Evolutionary conservation across 257 asterid genomes (phyloP), one percentile per base, ranked within the genome.

Genomic region (Nicotiana attenuata): DNA sequence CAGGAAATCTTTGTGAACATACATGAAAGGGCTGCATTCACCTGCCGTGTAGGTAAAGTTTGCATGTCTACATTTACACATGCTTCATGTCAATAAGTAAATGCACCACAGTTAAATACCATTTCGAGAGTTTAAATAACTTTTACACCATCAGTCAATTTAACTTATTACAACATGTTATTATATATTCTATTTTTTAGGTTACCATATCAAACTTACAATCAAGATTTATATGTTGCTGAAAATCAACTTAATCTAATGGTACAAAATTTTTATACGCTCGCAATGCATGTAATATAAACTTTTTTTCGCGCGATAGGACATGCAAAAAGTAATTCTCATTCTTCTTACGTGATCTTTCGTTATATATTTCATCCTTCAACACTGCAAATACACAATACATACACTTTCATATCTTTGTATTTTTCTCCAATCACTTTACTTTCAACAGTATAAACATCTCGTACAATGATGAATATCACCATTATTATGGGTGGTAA

Each of bases 381-480:
- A 61, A 3, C 7, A 20, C 20, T 8, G 17, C 17, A 52, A 52
- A 52, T 52, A n/a, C 65, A 65, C 71, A 4, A 29, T 3, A 14
- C 41, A 26, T 28, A 13, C 11, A 65, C 15, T 65, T 15, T 65
- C 22, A 28, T 59, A 13, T 50, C 0, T 50, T 50, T 26, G 53
- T 47, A 47, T 55, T 1, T 15, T 35, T 68, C 2, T 20, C 29
- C 76, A 67, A 66, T 33, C 8, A 33, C 5, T 66, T 66, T 10
- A 66, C 7, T 6, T 31, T 65, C n/a, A 16, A 16, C 75, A 65
- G n/a, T n/a, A n/a, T n/a, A n/a, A n/a, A n/a, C 65, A 59, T 7
- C 8, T 65, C 10, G 35, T 65, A 64, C 1, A 26, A 29, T 35
- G 5, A 90, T 89, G 97, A 89, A 75, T 84, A 76, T 91, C 50